A percentile compares a stretch with the other conserved stretches of the same genome.
Evolutionary conservation across 129 eudicot genomes (phyloP).

Genomic region (Daucus carota): DH1_v3.0 NC_030388.2:28392501-28393000

Average conservation of each 20-base stretch:
- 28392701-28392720: constrained; percentile 1
- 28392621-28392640: no score
- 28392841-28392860: constrained; percentile 18
- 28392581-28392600: no score
- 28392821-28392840: not conserved
- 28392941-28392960: constrained; percentile 39
- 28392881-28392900: constrained; percentile 33
- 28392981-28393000: constrained; percentile 37
- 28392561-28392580: no score
- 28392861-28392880: constrained; percentile 60
- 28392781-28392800: not conserved
- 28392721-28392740: not conserved
- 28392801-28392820: not conserved
- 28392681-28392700: not conserved
- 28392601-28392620: no score
- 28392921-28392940: constrained; percentile 19
- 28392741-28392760: not conserved
- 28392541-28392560: no score
- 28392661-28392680: not conserved
- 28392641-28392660: no score
- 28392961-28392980: constrained; percentile 47
- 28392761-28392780: not conserved
- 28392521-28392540: not conserved
- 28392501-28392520: not conserved
- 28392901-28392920: constrained; percentile 20